These are phyloP conservation scores for Coriaria nepalensis DNA, from an alignment of 306 rosid genomes.

Conservation along the genomic window DNA sequence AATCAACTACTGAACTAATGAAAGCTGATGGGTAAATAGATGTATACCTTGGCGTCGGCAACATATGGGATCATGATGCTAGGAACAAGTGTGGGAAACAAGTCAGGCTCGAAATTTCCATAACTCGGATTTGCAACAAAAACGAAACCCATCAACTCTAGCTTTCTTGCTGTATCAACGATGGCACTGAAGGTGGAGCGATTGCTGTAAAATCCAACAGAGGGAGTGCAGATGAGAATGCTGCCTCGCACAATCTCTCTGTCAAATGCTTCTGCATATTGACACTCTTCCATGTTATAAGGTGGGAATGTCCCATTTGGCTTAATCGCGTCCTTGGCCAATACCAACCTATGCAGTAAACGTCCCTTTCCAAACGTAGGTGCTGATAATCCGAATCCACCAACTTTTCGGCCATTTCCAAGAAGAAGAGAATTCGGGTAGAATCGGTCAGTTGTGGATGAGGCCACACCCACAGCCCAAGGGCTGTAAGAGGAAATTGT, in stretches of 20 bases:
- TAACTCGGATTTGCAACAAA: conserved; percentile 50
- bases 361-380: conserved; percentile 42
- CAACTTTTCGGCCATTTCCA: conserved; percentile 37
- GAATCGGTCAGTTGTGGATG: conserved; percentile 51
- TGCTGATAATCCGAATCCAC: conserved; percentile 58
- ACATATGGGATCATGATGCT: conserved; percentile 55
- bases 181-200: conserved; percentile 53
- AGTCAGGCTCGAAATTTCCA: conserved; percentile 67
- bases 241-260: conserved; percentile 30
- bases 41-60: conserved; percentile 48
- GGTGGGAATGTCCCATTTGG: conserved; percentile 34
- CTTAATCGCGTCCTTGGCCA: conserved; percentile 63
- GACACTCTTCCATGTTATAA: conserved; percentile 63
- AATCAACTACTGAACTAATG: not conserved
- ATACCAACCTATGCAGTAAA: conserved; percentile 35
- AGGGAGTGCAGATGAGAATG: conserved; percentile 60
- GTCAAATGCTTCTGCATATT: conserved; percentile 59
- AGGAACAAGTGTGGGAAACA: conserved; percentile 41
- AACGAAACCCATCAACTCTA: conserved; percentile 40
- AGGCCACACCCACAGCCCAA: conserved; percentile 57
- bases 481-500: conserved; percentile 63
- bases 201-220: conserved; percentile 48
- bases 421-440: conserved; percentile 43
- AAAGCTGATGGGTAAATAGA: not conserved
- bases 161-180: conserved; percentile 36